Evolutionary conservation across 1,284 basidiomycete genomes (phyloP).

Genomic region (Moesziomyces antarcticus): DNA sequence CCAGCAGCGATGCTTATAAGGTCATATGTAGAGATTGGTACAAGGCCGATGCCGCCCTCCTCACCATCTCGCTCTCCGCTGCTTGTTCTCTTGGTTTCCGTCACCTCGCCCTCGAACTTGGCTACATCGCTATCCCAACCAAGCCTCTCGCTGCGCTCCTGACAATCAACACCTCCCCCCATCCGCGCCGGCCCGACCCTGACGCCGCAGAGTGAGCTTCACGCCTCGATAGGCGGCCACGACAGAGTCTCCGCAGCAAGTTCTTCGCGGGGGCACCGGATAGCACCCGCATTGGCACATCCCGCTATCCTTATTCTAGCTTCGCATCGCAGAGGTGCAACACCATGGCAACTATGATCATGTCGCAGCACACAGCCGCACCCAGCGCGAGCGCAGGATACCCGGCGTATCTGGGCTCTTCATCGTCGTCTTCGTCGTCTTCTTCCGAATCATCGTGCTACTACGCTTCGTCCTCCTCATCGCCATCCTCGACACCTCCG

Average conservation of each 20-base stretch:
- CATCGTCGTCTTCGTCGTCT: constrained; percentile 8
- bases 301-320: background rate
- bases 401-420: constrained; percentile 16
- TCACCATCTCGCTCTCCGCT: background rate
- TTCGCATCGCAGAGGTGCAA: background rate
- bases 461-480: constrained; percentile 22
- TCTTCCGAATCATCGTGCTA: constrained; percentile 28
- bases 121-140: too few species aligned
- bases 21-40: background rate
- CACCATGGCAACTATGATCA: constrained; percentile 9
- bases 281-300: background rate
- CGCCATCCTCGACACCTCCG: constrained; percentile 24
- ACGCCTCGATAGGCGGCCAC: too few species aligned
- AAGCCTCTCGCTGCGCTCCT: too few species aligned
- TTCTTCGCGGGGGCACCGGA: too few species aligned
- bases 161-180: background rate
- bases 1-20: background rate
- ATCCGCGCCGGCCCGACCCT: background rate
- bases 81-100: background rate
- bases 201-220: background rate
- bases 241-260: too few species aligned
- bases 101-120: constrained; percentile 1
- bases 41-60: too few species aligned
- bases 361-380: constrained; percentile 24
- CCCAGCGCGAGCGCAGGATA: constrained; percentile 14